These are phyloP conservation scores for Phaffia australis DNA, from an alignment of 768 basidiomycete species.

Conservation along the genomic window DNA sequence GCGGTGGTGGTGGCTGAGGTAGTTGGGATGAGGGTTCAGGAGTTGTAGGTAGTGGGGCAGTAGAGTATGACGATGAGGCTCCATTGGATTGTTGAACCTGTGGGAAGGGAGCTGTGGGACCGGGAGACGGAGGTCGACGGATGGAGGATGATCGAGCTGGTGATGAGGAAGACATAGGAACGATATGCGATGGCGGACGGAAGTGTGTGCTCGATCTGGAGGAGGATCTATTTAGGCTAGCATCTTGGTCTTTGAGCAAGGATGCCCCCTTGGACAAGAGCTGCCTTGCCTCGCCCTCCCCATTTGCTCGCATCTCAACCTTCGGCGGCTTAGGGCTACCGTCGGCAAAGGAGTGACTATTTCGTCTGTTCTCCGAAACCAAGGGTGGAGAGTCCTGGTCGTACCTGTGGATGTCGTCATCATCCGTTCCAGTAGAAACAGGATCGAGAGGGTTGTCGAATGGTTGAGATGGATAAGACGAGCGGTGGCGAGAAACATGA, in stretches of 20 bases:
- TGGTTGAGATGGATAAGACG: slow-evolving; percentile 44
- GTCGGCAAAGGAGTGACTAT: background rate
- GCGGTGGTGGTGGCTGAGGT: background rate
- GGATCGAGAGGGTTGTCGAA: slow-evolving; percentile 39
- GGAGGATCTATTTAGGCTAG: background rate
- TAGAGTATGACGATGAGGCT: background rate
- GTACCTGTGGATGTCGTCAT: slow-evolving; percentile 3
- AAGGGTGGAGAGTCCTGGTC: slow-evolving; percentile 1
- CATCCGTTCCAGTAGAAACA: slow-evolving; percentile 36
- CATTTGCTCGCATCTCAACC: background rate
- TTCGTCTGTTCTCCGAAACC: background rate
- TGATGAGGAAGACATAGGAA: background rate
- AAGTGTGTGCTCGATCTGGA: background rate
- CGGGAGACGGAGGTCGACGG: slow-evolving; percentile 20
- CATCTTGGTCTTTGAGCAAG: background rate
- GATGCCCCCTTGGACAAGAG: background rate
- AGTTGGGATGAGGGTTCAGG: background rate
- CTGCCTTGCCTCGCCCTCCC: background rate
- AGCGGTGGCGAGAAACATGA: slow-evolving; percentile 48
- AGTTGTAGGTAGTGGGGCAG: background rate
- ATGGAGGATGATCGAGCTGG: slow-evolving; percentile 5
- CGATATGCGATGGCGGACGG: background rate
- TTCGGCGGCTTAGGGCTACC: background rate
- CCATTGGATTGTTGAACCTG: too few relatives aligned
- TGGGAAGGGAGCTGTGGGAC: slow-evolving; percentile 6